Conservation (phyloP, 129 eudicot species). For the Cynara cardunculus region DNA sequence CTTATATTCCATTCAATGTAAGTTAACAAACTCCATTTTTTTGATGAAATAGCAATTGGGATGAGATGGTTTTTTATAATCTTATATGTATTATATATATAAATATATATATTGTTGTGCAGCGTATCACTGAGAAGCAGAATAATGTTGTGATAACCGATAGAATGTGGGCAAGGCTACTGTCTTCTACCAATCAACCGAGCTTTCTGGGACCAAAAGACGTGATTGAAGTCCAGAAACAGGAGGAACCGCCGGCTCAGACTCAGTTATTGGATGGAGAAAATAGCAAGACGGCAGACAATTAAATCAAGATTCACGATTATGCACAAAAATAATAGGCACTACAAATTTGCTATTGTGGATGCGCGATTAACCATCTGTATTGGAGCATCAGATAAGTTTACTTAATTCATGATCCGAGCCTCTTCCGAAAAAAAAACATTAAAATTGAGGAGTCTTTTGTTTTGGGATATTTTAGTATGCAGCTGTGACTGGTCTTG, state of each 20-base stretch:
- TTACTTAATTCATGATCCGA: not conserved
- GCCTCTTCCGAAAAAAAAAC: not conserved
- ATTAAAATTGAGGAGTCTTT: conserved; percentile 2
- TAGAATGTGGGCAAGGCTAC: conserved; percentile 84
- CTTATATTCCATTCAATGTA: conserved; percentile 81
- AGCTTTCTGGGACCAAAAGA: conserved; percentile 61
- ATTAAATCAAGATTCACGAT: conserved; percentile 7
- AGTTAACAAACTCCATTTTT: conserved; percentile 22
- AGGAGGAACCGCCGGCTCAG: conserved; percentile 28
- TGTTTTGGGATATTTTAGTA: conserved; percentile 5
- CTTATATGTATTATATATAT: not conserved
- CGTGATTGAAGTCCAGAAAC: conserved; percentile 22
- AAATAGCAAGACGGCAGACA: conserved; percentile 25
- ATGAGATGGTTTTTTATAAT: not conserved
- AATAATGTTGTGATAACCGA: conserved; percentile 69
- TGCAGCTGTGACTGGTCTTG: too few relatives aligned
- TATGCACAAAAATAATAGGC: conserved; percentile 26
- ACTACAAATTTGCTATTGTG: conserved; percentile 2
- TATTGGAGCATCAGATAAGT: not conserved
- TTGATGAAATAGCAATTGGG: not conserved
- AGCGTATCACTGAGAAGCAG: conserved; percentile 64
- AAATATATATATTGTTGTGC: conserved; percentile 12
- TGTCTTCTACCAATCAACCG: conserved; percentile 68
- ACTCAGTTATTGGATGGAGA: conserved; percentile 44
- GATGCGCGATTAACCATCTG: conserved; percentile 2